Conservation (phyloP, 345 rosid genomes). For the Salix caprea region DNA sequence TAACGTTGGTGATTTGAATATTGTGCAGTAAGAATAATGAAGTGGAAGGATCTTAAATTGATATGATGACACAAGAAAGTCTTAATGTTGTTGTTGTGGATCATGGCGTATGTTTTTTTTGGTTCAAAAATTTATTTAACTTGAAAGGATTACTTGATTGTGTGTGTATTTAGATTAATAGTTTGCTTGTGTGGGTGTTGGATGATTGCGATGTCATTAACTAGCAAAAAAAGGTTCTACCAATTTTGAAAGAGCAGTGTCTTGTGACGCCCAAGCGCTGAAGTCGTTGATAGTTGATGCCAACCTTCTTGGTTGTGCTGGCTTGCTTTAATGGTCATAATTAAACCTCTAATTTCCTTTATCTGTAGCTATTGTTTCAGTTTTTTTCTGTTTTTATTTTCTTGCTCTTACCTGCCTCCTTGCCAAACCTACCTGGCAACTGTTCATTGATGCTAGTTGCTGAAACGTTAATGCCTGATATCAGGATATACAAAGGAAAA, state of each 20-base stretch:
- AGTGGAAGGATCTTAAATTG: background rate
- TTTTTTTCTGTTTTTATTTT: background rate
- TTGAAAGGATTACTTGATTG: background rate
- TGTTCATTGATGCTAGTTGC: background rate
- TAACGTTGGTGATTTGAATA: background rate
- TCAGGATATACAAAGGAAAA: constrained; percentile 25
- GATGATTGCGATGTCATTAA: background rate
- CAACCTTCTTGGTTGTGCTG: background rate
- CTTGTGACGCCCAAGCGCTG: background rate
- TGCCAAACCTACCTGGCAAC: background rate
- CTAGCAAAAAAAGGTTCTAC: background rate
- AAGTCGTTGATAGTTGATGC: background rate
- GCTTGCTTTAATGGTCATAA: background rate
- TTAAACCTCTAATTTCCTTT: background rate
- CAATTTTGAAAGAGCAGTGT: background rate
- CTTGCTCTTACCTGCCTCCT: background rate
- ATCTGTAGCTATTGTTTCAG: background rate
- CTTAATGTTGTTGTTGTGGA: background rate
- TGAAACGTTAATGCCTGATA: background rate
- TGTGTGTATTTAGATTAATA: background rate
- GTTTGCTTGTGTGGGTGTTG: background rate
- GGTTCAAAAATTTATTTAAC: background rate
- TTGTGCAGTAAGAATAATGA: background rate
- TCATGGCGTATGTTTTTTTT: background rate
- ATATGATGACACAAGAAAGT: background rate